phyloP scores from a whole-genome alignment of 176 grass and related monocot genomes.

The Cenchrus americanus region DNA sequence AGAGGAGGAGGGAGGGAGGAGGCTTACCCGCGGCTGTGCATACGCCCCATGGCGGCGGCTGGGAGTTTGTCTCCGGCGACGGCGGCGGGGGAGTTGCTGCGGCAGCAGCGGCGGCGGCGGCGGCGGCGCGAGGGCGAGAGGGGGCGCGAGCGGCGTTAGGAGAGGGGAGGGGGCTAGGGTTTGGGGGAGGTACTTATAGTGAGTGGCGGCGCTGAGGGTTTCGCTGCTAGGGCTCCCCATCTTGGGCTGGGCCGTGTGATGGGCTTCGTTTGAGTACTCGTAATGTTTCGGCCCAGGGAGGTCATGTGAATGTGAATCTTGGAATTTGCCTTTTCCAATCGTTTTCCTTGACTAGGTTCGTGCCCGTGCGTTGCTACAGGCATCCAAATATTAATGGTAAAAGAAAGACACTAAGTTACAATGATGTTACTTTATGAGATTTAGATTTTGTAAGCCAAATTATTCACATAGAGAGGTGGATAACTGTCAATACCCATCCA shows the following conservation, averaged over 20 bases:
- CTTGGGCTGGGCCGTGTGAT: constrained; percentile 4
- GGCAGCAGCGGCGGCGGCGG: constrained; percentile 7
- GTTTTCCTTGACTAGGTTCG: no score
- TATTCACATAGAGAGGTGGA: no score
- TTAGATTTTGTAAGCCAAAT: no score
- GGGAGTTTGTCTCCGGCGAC: constrained; percentile 29
- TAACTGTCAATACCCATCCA: no score
- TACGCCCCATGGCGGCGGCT: constrained; percentile 76
- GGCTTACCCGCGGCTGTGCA: constrained; percentile 83
- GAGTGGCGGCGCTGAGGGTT: constrained; percentile 12
- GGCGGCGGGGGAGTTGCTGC: constrained; percentile 19
- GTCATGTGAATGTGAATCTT: no score
- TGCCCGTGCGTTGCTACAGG: no score
- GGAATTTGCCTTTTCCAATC: no score
- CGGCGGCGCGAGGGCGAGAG: constrained; percentile 35
- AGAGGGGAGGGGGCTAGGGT: constrained; percentile 49
- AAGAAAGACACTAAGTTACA: no score
- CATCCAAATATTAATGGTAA: no score
- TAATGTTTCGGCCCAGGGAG: background rate
- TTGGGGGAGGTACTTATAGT: constrained; percentile 42
- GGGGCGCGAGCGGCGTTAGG: constrained; percentile 39
- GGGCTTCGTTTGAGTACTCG: accelerated
- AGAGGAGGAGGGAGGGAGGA: no score
- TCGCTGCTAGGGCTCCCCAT: constrained; percentile 16
- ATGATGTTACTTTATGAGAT: no score